These are phyloP conservation scores for Zasmidium cellare DNA, from an alignment of 2,329 filamentous ascomycete genomes.

Conservation along the genomic window DNA sequence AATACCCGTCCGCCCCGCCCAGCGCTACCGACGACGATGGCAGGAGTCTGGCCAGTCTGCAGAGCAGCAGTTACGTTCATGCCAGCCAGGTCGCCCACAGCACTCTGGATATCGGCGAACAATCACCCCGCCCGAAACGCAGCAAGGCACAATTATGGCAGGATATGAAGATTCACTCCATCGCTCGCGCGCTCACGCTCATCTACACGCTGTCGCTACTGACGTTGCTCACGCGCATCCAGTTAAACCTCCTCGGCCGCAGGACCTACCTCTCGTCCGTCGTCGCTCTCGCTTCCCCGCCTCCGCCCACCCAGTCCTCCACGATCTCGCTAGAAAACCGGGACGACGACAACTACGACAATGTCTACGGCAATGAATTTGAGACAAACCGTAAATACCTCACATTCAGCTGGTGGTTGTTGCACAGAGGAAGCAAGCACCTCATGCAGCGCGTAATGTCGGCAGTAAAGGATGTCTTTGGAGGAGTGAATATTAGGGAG, in stretches of 20 bases:
- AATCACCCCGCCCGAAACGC: constrained; percentile 59
- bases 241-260: constrained; percentile 93
- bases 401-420: constrained; percentile 96
- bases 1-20: constrained; percentile 57
- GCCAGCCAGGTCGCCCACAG: constrained; percentile 69
- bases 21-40: constrained; percentile 82
- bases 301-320: constrained; percentile 61
- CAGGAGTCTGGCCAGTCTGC: constrained; percentile 72
- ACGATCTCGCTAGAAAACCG: constrained; percentile 90
- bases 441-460: constrained; percentile 77
- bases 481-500: constrained; percentile 83
- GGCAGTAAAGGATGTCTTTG: constrained; percentile 89
- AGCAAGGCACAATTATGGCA: constrained; percentile 96
- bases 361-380: constrained; percentile 87
- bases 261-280: constrained; percentile 96
- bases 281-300: constrained; percentile 77
- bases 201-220: constrained; percentile 89
- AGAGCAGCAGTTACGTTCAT: constrained; percentile 79
- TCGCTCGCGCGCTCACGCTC: constrained; percentile 86
- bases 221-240: constrained; percentile 87
- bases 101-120: constrained; percentile 16
- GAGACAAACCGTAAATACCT: constrained; percentile 94
- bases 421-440: constrained; percentile 85
- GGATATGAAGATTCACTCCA: constrained; percentile 91
- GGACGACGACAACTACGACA: constrained; percentile 81